phyloP scores from a whole-genome alignment of 2,329 filamentous ascomycete genomes.

The Hypoxylon rubiginosum region DNA sequence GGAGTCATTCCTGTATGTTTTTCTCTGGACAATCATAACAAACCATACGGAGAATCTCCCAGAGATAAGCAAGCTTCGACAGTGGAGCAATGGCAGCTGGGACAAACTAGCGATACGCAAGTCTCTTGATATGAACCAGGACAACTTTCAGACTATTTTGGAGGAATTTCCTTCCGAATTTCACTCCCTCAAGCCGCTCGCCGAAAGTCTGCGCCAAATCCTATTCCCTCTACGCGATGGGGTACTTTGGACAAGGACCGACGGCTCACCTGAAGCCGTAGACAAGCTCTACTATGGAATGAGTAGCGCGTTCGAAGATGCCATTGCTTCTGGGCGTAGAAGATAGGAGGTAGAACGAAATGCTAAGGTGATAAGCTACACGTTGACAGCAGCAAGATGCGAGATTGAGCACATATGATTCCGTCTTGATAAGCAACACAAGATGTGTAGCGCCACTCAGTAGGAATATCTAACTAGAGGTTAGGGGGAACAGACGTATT shows the following conservation, averaged over 20 bases:
- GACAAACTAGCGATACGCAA: conserved; percentile 40
- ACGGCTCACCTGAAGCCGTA: conserved; percentile 35
- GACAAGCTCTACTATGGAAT: conserved; percentile 41
- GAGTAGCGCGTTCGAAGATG: conserved; percentile 54
- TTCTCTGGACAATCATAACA: conserved; percentile 46
- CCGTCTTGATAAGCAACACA: too few species aligned
- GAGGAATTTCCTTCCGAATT: conserved; percentile 42
- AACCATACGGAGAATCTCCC: conserved; percentile 34
- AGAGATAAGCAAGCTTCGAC: conserved; percentile 39
- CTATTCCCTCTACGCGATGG: conserved; percentile 40
- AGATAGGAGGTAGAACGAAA: not conserved
- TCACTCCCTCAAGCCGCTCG: conserved; percentile 39
- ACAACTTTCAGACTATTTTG: conserved; percentile 37
- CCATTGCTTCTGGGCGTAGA: conserved; percentile 29
- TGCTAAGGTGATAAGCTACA: not conserved
- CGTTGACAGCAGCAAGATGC: too few species aligned
- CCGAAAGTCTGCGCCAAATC: conserved; percentile 32
- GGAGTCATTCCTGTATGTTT: conserved; percentile 47
- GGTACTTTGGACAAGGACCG: conserved; percentile 40
- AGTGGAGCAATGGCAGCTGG: conserved; percentile 42
- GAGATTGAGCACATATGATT: not conserved
- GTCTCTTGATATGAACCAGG: conserved; percentile 35
- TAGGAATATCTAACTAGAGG: too few species aligned
- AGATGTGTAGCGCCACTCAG: too few species aligned
- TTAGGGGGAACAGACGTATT: not conserved